Conservation (phyloP, 345 rosid genomes). For the Geranium brycei region DNA sequence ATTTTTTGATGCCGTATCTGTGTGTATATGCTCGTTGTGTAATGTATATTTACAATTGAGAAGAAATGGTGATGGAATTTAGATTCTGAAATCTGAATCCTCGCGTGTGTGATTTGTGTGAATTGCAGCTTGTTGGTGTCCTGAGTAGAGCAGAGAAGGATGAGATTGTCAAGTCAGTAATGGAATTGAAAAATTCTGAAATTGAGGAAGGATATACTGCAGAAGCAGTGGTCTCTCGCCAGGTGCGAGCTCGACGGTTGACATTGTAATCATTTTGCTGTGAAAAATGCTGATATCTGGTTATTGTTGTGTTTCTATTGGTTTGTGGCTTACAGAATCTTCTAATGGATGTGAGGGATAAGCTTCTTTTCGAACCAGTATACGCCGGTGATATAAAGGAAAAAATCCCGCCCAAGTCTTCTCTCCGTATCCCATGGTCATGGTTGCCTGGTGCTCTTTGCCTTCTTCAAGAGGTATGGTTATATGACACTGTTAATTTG, state of each 20-base stretch:
- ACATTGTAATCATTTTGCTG: constrained; percentile 1
- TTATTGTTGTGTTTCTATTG: neutral
- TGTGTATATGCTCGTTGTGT: too few relatives aligned
- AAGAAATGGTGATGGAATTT: neutral
- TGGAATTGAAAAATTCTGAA: constrained; percentile 59
- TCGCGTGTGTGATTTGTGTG: neutral
- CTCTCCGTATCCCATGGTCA: constrained; percentile 64
- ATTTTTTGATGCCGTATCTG: neutral
- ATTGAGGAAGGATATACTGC: constrained; percentile 82
- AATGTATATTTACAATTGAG: neutral
- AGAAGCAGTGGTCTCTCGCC: constrained; percentile 59
- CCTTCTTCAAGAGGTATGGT: constrained; percentile 83
- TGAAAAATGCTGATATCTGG: neutral
- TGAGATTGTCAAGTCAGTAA: constrained; percentile 73
- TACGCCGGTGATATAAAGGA: constrained; percentile 75
- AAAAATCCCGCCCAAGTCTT: constrained; percentile 59
- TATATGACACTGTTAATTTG: too few relatives aligned
- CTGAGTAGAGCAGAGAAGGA: constrained; percentile 78
- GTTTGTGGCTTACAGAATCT: constrained; percentile 43
- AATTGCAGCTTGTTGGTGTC: constrained; percentile 61
- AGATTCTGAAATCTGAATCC: neutral
- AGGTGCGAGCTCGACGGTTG: constrained; percentile 37
- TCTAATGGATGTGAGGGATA: constrained; percentile 83
- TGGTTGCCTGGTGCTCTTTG: constrained; percentile 93
- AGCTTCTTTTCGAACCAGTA: constrained; percentile 90